Base-by-base conservation (phyloP, 257 asterid genomes). In the Pogostemon cablin region DNA sequence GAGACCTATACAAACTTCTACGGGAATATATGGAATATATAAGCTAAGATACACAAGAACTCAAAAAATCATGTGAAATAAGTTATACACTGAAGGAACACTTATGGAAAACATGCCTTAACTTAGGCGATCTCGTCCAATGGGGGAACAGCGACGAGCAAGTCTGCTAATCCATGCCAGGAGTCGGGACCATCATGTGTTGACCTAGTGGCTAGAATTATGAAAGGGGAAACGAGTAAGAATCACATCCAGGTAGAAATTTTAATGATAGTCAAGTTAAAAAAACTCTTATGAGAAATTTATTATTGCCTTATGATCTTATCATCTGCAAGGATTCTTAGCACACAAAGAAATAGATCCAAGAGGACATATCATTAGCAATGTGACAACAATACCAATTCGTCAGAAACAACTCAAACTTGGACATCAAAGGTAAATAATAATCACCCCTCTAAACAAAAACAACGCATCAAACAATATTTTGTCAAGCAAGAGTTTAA, bases 151-250 rank as follows among this genome's bases (percentile, higher is more conserved):
- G 40, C 9, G 76, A 50, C 37, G 41, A 41, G 58, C 74, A 20
- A 53, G 34, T 68, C 78, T 78, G 15, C 63, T 9, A 81, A 1
- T 81, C 84, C 53, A 77, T 56, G 73, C 86, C 72, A n/a, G 64
- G 84, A 79, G 78, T 76, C 32, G 74, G 78, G 12, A 74, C 50
- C 72, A 57, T 79, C 72, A 57, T 79, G 74, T 83, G 79, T 65
- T 77, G 83, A 48, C 77, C 79, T 64, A 60, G 83, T 35, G 71
- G 37, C 81, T 67, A 67, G 11, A 71, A 39, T 68, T 42, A 68
- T 67, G 58, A 61, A 68, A 64, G 35, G 42, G n/a, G 67, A 72
- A 65, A 57, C 46, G 38, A 63, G 58, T 57, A 41, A 61, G 76
- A 43, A 77, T 39, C 61, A 72, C 3, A 48, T 61, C 56, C 11